A percentile compares a stretch with the other conserved stretches of the same genome.
phyloP scores from a whole-genome alignment of 2,329 filamentous ascomycete species.

The Colletotrichum sp. region DNA sequence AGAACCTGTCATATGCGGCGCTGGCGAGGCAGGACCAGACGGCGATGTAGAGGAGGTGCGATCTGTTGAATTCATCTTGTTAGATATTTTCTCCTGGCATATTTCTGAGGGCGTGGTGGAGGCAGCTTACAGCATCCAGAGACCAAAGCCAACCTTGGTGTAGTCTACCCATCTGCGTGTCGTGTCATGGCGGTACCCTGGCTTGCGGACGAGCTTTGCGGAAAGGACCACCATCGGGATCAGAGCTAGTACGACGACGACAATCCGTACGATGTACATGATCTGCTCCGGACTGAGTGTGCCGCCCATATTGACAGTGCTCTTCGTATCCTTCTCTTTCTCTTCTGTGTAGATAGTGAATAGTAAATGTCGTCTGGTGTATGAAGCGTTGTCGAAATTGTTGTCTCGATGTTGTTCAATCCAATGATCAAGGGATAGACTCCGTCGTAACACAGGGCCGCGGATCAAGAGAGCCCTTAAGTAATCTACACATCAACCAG shows the following conservation, averaged over 20 bases:
- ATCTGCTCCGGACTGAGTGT: background rate
- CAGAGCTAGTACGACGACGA: background rate
- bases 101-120: background rate
- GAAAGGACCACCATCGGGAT: background rate
- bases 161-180: conserved; percentile 2
- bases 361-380: background rate
- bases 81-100: background rate
- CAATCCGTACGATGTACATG: background rate
- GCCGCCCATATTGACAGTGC: background rate
- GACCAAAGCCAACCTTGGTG: background rate
- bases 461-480: background rate
- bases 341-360: background rate
- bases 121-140: background rate
- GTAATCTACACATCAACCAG: background rate
- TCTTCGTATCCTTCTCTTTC: background rate
- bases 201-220: background rate
- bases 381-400: background rate
- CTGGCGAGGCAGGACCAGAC: background rate
- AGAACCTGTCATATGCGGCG: background rate
- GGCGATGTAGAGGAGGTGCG: background rate
- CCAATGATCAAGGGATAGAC: background rate
- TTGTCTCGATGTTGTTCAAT: background rate
- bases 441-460: rapidly evolving
- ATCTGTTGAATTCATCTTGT: background rate
- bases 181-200: background rate